Evolutionary conservation across 1,284 basidiomycete genomes (phyloP).

Genomic region (Cutaneotrichosporon cutaneum): DNA sequence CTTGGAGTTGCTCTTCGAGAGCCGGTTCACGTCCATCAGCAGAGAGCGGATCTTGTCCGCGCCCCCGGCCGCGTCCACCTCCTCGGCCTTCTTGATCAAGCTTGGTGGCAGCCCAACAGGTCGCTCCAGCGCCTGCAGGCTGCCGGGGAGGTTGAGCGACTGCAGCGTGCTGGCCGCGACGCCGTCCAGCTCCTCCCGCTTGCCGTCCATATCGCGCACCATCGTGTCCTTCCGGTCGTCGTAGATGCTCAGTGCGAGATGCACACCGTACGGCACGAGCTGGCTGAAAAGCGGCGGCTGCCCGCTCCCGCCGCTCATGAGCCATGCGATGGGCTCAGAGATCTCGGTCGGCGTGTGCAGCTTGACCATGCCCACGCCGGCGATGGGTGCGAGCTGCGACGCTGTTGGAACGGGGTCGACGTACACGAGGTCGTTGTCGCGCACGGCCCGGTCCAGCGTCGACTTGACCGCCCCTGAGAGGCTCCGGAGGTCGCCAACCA

Average conservation of each 20-base stretch:
- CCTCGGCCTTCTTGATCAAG: constrained; percentile 78
- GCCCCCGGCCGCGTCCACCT: constrained; percentile 76
- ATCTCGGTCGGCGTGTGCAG: constrained; percentile 64
- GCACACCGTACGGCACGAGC: constrained; percentile 82
- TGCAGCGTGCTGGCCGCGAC: constrained; percentile 65
- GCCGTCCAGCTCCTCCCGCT: constrained; percentile 67
- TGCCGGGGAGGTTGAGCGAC: constrained; percentile 74
- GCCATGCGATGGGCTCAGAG: constrained; percentile 58
- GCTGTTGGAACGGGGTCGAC: constrained; percentile 78
- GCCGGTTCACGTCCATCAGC: constrained; percentile 68
- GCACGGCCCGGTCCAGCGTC: constrained; percentile 65
- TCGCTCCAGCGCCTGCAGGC: constrained; percentile 82
- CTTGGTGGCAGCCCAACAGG: constrained; percentile 86
- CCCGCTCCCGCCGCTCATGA: constrained; percentile 56
- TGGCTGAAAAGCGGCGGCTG: constrained; percentile 68
- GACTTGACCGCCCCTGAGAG: constrained; percentile 65
- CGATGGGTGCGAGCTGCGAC: constrained; percentile 67
- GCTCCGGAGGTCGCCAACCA: constrained; percentile 72
- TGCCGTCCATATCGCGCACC: constrained; percentile 65
- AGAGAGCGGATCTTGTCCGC: constrained; percentile 68
- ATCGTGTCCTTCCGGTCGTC: constrained; percentile 75
- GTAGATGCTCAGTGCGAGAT: constrained; percentile 82
- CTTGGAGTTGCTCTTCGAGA: constrained; percentile 64
- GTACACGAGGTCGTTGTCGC: constrained; percentile 96
- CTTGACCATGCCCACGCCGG: constrained; percentile 69